Percentiles rank a stretch among this genome's conserved stretches.
These are phyloP conservation scores for Encephalitozoon hellem DNA, from an alignment of 371 early-diverging fungal genomes.

Conservation along the genomic window DNA sequence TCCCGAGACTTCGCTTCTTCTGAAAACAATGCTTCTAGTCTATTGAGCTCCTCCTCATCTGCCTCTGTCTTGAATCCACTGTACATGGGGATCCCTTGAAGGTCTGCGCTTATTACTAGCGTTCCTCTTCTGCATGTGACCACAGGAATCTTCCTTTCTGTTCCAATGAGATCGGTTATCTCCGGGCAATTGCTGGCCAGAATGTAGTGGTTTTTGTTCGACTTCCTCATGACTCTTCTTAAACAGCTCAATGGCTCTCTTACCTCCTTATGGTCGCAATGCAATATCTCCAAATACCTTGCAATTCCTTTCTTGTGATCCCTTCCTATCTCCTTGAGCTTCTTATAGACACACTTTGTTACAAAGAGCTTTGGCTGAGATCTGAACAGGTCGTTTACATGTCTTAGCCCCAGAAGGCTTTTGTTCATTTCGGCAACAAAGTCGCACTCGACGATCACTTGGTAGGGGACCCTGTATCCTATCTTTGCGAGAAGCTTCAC, in stretches of 20 bases:
- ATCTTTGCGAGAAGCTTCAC: conserved; percentile 17
- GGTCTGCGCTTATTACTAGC: conserved; percentile 1
- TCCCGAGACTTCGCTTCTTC: background rate
- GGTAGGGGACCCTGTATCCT: conserved; percentile 35
- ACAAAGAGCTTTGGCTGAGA: conserved; percentile 34
- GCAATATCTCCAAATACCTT: background rate
- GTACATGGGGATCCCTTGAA: background rate
- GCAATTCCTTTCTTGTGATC: background rate
- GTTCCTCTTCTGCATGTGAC: conserved; percentile 11
- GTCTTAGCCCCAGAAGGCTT: background rate
- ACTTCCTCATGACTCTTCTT: conserved; percentile 6
- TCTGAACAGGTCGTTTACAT: conserved; percentile 23
- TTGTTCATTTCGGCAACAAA: conserved; percentile 27
- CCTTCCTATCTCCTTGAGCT: conserved; percentile 13
- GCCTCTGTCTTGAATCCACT: background rate
- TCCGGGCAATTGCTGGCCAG: conserved; percentile 10
- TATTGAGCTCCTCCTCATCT: conserved; percentile 12
- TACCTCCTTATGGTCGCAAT: conserved; percentile 11
- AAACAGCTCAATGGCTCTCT: conserved; percentile 20
- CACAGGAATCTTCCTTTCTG: background rate
- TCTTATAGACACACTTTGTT: conserved; percentile 40
- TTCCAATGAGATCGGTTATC: conserved; percentile 1
- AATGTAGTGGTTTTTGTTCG: conserved; percentile 40
- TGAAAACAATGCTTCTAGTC: conserved; percentile 2
- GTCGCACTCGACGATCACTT: conserved; percentile 24